Evolutionary conservation across 768 basidiomycete genomes (phyloP), one percentile per base, ranked within the genome.

Genomic region (Phylloporus sp.): DNA sequence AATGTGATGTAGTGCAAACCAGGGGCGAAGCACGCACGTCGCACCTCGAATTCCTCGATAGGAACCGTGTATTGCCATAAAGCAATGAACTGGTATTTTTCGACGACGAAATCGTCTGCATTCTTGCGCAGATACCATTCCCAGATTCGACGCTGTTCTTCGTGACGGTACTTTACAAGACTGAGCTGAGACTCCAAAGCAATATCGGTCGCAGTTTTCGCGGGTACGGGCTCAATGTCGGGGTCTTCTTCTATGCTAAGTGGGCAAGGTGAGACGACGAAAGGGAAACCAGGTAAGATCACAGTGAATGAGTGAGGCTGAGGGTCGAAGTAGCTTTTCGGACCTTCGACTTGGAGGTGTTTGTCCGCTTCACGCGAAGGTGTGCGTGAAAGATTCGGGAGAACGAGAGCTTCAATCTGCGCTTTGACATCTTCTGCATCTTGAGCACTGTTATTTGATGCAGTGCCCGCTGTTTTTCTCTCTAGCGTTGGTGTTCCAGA

Each of bases 41-140:
- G 83, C 15, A 74, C 72, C 5, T 82, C 84, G 56, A 82, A 76
- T 49, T 86, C 85, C 31, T 79, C 77, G 27, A 80, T 80, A 8
- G 88, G 91, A n/a, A 94, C 78, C 23, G 82, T 86, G 61, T 85
- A 89, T 60, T 87, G 84, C 72, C 86, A 82, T 16, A 95, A 70
- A 59, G 79, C 83, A 65, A 98, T 86, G 61, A 85, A 83, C 63
- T 98, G 97, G 61, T 95, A 97, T 65, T 93, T 91, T 66, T 93
- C 91, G 36, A 95, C 89, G 32, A 89, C 80, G 60, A 98, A 86
- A 62, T 91, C 88, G 61, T 93, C 90, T 12, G 73, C 64, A 63
- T 94, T 92, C 70, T 91, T 89, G 45, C 89, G 81, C 11, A 90
- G 73, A 63, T 95, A 95, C 94, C 93, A 97, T 61, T 93, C 90